Base-by-base conservation (phyloP, 2,329 filamentous ascomycete species). In the Paraphaeosphaeria minitans region DNA sequence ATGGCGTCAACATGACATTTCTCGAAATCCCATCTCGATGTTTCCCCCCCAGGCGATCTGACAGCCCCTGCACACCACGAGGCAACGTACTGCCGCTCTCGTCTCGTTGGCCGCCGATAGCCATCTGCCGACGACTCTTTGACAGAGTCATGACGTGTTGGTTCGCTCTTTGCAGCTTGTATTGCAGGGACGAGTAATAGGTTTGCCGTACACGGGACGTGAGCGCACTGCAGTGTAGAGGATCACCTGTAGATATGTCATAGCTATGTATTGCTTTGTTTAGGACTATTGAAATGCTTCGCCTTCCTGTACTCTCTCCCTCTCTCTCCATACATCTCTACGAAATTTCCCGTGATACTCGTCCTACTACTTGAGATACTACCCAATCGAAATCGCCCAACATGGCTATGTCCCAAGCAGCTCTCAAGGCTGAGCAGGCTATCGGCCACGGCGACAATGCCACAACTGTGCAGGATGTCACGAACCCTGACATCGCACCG, bases 381-480 rank as follows among this genome's bases (percentile, higher is more conserved):
- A 43, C 45, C 43, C 55, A n/a, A 50, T 19, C 14, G 53, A 41
- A 53, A 22, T 19, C 53, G 48, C 63, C 60, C 66, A 73, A 59
- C 43, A 66, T 65, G 66, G 72, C 73, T 61, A 68, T 74, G 67
- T 74, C 73, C 56, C 72, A 75, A 82, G 88, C 86, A 77, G 91
- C 91, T 49, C 85, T 85, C 59, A 73, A 84, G 57, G 84, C 77
- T 55, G 92, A 95, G 72, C 85, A 89, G 79, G 78, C 77, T 51
- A 72, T 93, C 49, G 90, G 90, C 52, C 89, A 93, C 71, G 83
- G 80, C 65, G 82, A 85, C 66, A 89, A 88, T 67, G 83, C 87
- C 19, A 81, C 83, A 53, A 90, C 86, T 0, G 78, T 82, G 16
- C 91, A 94, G 62, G 87, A 95, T 69, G 81, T 94, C 49, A 80